Base-by-base conservation (phyloP, 2,329 filamentous ascomycete species). In the Sarocladium brachiariae region DNA sequence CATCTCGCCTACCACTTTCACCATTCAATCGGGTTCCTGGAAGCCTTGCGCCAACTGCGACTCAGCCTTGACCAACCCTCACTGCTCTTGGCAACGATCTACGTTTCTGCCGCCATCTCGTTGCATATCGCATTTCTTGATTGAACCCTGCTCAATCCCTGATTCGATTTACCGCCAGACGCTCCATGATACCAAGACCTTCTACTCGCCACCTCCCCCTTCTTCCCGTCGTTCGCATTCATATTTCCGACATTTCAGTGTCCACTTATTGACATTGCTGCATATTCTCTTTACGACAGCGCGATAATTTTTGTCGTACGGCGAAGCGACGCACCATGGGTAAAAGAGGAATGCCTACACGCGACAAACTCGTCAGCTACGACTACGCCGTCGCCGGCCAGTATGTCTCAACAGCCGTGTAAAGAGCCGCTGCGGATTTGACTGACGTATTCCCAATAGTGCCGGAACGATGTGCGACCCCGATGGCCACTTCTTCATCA, bases 381-480 rank as follows among this genome's bases (percentile, higher is more conserved):
- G 80, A 81, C 59, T 77, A 89, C 62, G 87, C 86, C 48, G 89
- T 90, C 55, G 89, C 89, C 55, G 89, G 89, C 69, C 89, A 95
- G 87, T 91, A 76, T 77, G 87, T 79, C 33, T 43, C 25, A 21
- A 4, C 31, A 4, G 19, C 13, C 6, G 16, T 39, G 16, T 13
- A 27, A 18, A 3, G 11, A 45, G 23, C n/a, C n/a, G n/a, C n/a
- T n/a, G n/a, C n/a, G n/a, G n/a, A n/a, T n/a, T n/a, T n/a, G n/a
- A n/a, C 13, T 25, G 23, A 27, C 39, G 18, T 4, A 45, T 30
- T 24, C 27, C 33, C 33, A 2, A 10, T 63, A 96, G 91, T 70
- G 91, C 95, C 58, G 93, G 93, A 56, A 92, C 95, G 43, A 80
- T 95, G 60, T 90, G 86, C 63, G 89, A 95, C 62, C 75, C 79